Conservation (phyloP, 139 green algal genomes). For the Raphidocelis subcapitata region DNA sequence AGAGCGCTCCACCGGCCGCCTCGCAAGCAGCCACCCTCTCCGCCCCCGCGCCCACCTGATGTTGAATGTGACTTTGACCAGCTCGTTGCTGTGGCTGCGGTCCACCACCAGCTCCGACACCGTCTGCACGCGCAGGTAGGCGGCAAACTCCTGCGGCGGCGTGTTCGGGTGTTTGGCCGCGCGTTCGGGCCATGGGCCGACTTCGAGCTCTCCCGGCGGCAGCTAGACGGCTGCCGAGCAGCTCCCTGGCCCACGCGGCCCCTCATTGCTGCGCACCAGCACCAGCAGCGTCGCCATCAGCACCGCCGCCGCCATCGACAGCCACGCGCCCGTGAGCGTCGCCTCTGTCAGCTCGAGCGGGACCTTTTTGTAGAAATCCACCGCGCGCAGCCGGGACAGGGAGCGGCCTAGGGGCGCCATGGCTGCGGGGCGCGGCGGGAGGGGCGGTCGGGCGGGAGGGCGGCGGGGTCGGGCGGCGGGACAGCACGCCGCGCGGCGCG, state of each 20-base stretch:
- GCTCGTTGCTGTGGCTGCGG: constrained; percentile 82
- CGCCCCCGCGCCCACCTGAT: constrained; percentile 57
- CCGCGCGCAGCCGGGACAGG: constrained; percentile 6
- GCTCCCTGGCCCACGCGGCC: too few relatives aligned
- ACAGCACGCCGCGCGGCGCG: neutral
- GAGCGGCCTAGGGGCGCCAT: constrained; percentile 10
- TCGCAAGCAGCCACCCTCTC: too few relatives aligned
- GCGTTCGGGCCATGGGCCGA: too few relatives aligned
- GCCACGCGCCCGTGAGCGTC: constrained; percentile 82
- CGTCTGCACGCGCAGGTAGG: constrained; percentile 71
- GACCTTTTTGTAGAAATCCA: constrained; percentile 33
- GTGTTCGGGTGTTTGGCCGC: too few relatives aligned
- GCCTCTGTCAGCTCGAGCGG: constrained; percentile 87
- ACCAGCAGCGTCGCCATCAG: constrained; percentile 84
- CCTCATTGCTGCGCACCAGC: constrained; percentile 78
- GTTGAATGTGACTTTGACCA: constrained; percentile 98
- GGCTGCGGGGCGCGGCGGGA: neutral
- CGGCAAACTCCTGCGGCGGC: constrained; percentile 80
- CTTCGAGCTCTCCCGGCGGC: too few relatives aligned
- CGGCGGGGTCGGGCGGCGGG: too few relatives aligned
- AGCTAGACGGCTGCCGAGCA: too few relatives aligned
- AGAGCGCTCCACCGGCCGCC: too few relatives aligned
- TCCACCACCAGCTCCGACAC: constrained; percentile 86
- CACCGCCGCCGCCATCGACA: constrained; percentile 84
- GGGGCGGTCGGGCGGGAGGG: neutral